phyloP scores from a whole-genome alignment of 2,329 filamentous ascomycete species.

The Truncatella angustata region DNA sequence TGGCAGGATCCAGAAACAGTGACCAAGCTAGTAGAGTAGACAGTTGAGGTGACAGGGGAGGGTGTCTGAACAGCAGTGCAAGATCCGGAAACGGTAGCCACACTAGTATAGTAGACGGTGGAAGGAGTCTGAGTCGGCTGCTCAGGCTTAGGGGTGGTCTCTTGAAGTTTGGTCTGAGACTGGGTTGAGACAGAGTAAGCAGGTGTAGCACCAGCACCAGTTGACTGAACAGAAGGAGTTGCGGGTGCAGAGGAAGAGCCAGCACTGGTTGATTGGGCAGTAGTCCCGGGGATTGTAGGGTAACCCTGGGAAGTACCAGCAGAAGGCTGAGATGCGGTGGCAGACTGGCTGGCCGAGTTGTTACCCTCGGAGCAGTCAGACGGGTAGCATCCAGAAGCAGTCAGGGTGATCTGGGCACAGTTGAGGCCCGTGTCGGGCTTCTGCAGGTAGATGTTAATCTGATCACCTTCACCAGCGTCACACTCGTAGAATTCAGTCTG shows the following conservation, averaged over 20 bases:
- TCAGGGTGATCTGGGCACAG: constrained; percentile 47
- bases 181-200: no score
- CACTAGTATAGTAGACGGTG: neutral
- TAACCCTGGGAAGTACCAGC: neutral
- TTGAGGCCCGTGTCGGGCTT: constrained; percentile 27
- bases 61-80: neutral
- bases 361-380: constrained; percentile 9
- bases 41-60: neutral
- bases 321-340: neutral
- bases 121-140: neutral
- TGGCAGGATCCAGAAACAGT: no score
- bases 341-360: constrained; percentile 4
- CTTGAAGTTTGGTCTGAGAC: no score
- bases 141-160: no score
- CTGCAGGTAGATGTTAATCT: constrained; percentile 55
- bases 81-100: neutral
- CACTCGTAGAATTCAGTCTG: constrained; percentile 59
- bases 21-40: neutral
- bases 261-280: neutral
- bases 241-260: neutral
- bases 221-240: neutral
- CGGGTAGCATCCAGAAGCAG: constrained; percentile 33
- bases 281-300: neutral
- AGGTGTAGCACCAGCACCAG: no score
- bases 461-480: constrained; percentile 50